Evolutionary conservation across 2,329 filamentous ascomycete genomes (phyloP).

Genomic region (Leptographium procerum): DNA sequence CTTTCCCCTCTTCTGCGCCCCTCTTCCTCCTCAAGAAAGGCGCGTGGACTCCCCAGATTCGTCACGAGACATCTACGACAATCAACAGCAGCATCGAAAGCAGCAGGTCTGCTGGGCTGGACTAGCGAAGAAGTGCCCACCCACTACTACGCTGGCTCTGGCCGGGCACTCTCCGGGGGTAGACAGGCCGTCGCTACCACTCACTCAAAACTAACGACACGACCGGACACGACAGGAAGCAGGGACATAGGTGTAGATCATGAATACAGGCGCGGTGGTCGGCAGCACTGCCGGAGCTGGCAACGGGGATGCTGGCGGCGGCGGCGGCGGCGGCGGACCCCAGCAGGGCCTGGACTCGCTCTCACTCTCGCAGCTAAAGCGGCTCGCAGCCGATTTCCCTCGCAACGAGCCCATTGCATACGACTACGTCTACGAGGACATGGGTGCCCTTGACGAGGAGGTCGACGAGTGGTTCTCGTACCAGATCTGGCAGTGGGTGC

Average conservation of each 20-base stretch:
- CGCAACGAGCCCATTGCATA: conserved; percentile 62
- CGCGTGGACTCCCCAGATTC: too few relatives aligned
- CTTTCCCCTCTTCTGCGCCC: neutral
- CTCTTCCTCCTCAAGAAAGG: too few relatives aligned
- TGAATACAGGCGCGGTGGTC: neutral
- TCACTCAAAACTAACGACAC: too few relatives aligned
- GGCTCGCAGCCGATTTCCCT: conserved; percentile 63
- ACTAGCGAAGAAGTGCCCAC: neutral
- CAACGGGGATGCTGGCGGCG: neutral
- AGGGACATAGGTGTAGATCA: too few relatives aligned
- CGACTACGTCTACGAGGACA: conserved; percentile 72
- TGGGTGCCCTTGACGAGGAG: conserved; percentile 68
- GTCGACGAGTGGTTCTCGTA: conserved; percentile 98
- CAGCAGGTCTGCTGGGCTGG: neutral
- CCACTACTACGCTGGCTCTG: neutral
- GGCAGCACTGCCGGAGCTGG: neutral
- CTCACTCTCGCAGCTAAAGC: conserved; percentile 61
- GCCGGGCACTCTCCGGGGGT: neutral
- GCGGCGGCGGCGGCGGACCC: neutral
- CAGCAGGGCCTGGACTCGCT: conserved; percentile 52
- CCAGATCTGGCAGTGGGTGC: conserved; percentile 71
- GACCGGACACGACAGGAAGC: too few relatives aligned
- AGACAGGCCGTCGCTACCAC: too few relatives aligned
- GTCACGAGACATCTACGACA: too few relatives aligned
- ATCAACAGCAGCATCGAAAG: neutral